A percentile compares a stretch with the other conserved stretches of the same genome.
phyloP scores from a whole-genome alignment of 257 asterid species.

The Penstemon davidsonii region DNA sequence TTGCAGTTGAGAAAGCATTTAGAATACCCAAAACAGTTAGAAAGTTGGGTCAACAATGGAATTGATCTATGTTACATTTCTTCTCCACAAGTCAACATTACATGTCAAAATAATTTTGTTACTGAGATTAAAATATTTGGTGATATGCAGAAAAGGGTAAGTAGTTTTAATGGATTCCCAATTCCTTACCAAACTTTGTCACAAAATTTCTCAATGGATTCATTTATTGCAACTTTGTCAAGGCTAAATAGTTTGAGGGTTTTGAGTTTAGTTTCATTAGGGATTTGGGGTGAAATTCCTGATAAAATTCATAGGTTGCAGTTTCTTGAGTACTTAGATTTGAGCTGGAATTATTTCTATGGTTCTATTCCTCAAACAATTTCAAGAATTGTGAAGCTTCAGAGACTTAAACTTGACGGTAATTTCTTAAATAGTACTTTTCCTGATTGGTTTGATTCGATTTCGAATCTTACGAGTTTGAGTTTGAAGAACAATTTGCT shows the following conservation, averaged over 20 bases:
- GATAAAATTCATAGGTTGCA: slow-evolving; percentile 53
- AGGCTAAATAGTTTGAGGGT: slow-evolving; percentile 52
- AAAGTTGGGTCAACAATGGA: slow-evolving; percentile 35
- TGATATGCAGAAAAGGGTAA: slow-evolving; percentile 35
- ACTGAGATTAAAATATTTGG: slow-evolving; percentile 50
- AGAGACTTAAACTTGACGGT: slow-evolving; percentile 52
- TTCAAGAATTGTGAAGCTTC: slow-evolving; percentile 50
- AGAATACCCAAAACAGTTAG: slow-evolving; percentile 63
- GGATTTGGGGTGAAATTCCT: slow-evolving; percentile 70
- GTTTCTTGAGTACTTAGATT: slow-evolving; percentile 49
- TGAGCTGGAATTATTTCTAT: slow-evolving; percentile 60
- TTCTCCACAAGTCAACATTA: slow-evolving; percentile 50
- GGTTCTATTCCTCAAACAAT: slow-evolving; percentile 52
- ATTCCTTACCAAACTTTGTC: slow-evolving; percentile 43
- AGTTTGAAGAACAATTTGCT: slow-evolving; percentile 52
- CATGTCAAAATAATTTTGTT: slow-evolving; percentile 48
- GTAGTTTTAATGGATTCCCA: slow-evolving; percentile 45
- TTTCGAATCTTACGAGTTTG: slow-evolving; percentile 51
- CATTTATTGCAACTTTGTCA: slow-evolving; percentile 58
- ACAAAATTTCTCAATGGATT: slow-evolving; percentile 60
- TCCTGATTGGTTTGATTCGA: slow-evolving; percentile 46
- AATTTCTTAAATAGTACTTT: slow-evolving; percentile 57
- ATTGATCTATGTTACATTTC: slow-evolving; percentile 49
- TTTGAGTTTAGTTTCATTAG: slow-evolving; percentile 54
- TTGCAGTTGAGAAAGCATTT: slow-evolving; percentile 62